phyloP scores from a whole-genome alignment of 805 yeast species.

The Kurtzmaniella fragi region DNA sequence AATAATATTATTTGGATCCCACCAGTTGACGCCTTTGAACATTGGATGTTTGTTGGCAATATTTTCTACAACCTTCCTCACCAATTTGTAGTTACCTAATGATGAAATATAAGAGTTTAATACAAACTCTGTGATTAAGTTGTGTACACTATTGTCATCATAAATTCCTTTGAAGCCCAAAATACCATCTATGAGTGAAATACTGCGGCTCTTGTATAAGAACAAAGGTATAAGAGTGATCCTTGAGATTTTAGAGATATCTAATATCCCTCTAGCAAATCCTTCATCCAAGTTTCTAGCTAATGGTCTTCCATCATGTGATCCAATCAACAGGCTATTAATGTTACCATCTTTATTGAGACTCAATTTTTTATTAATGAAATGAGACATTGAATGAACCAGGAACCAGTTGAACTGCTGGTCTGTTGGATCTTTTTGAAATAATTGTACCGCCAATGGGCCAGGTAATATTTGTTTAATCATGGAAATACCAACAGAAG shows the following conservation, averaged over 20 bases:
- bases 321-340: too few species aligned
- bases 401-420: conserved; percentile 1
- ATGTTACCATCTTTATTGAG: conserved; percentile 1
- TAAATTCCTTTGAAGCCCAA: too few species aligned
- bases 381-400: conserved; percentile 1
- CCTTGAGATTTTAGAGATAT: conserved; percentile 32
- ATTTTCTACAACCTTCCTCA: conserved; percentile 13
- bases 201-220: conserved; percentile 6
- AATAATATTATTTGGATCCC: conserved; percentile 27
- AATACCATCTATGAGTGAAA: too few species aligned
- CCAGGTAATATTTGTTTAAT: conserved; percentile 33
- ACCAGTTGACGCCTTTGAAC: conserved; percentile 20
- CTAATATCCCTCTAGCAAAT: conserved; percentile 24
- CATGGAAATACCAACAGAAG: conserved; percentile 33
- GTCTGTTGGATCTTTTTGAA: conserved; percentile 9
- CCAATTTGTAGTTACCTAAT: conserved; percentile 30
- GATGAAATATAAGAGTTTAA: conserved; percentile 33
- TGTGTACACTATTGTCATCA: background rate
- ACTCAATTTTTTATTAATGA: conserved; percentile 2
- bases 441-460: conserved; percentile 22
- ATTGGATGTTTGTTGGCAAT: conserved; percentile 1
- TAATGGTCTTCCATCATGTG: conserved; percentile 1
- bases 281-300: conserved; percentile 24
- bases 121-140: conserved; percentile 29
- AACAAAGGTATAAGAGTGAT: conserved; percentile 36